Base-by-base conservation (phyloP, 2,329 filamentous ascomycete genomes). In the Cercospora sp. region DNA sequence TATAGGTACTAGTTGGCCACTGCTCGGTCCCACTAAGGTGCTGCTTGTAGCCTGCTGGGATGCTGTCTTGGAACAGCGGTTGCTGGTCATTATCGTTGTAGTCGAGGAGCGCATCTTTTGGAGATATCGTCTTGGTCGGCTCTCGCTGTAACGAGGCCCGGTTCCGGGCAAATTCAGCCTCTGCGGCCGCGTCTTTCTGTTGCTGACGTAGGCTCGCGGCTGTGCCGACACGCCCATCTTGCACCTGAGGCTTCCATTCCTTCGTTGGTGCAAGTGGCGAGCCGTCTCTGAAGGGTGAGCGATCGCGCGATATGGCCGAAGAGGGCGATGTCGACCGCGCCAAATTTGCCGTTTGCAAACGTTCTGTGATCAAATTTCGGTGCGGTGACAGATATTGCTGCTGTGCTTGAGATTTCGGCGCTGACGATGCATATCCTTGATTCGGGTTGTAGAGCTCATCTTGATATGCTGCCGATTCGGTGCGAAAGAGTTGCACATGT, bases 31-130 rank as follows among this genome's bases (percentile, higher is more conserved):
- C 74, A 67, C 75, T 75, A 48, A 70, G 72, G 66, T 78, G 74
- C 67, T 73, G 72, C 69, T 75, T 72, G 69, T 79, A 79, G 23
- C 78, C 78, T 28, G 72, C 69, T 48, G 78, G 78, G 48, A 79
- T 72, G 58, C 68, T 74, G 60, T 87, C 85, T 73, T 91, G 87
- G 76, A 97, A 96, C 20, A 97, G 81, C 12, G 92, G 89, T 74
- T 91, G 88, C 18, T 90, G 89, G 2, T 94, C 91, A 45, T 95
- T 92, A 18, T 70, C 68, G 69, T 90, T 87, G 77, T 94, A 97
- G 68, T 97, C 94, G 60, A 97, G 81, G 68, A 96, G 81, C 1
- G 94, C 92, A 75, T 98, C 94, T 81, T 96, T 96, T 26, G 94
- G 95, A 1, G 94, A 98, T 58, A 99, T 97, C 0, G 94, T 97